Conservation (phyloP, 805 yeast species). For the Candida morakotiae region DNA sequence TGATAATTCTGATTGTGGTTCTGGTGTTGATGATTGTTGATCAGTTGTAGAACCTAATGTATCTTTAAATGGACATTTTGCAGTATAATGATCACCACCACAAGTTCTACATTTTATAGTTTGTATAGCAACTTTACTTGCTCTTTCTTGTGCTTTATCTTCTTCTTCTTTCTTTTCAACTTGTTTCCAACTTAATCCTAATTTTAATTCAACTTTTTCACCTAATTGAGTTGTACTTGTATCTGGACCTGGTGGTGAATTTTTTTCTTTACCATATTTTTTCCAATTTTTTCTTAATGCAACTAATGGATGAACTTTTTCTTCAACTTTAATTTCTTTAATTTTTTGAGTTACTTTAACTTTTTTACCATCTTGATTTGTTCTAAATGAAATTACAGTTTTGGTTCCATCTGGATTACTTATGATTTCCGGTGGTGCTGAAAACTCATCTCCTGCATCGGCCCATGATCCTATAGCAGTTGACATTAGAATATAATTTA, state of each 20-base stretch:
- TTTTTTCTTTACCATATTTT: conserved; percentile 79
- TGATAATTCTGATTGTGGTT: conserved; percentile 16
- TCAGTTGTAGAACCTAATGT: conserved; percentile 54
- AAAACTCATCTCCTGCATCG: conserved; percentile 68
- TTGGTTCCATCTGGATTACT: conserved; percentile 85
- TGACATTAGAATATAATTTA: conserved; percentile 18
- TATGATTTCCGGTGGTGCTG: conserved; percentile 72
- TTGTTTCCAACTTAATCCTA: conserved; percentile 76
- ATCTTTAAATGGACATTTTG: conserved; percentile 94
- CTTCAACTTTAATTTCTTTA: conserved; percentile 70
- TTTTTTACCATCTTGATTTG: conserved; percentile 75
- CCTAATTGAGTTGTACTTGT: conserved; percentile 83
- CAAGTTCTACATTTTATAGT: conserved; percentile 79
- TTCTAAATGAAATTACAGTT: conserved; percentile 74
- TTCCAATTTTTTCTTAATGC: conserved; percentile 88
- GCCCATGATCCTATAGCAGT: conserved; percentile 57
- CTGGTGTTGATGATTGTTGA: conserved; percentile 30
- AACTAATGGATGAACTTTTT: conserved; percentile 76
- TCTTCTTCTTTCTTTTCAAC: conserved; percentile 69
- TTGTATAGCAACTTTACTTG: conserved; percentile 34
- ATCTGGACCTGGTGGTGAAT: conserved; percentile 80
- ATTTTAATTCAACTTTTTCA: conserved; percentile 72
- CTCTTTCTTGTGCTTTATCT: conserved; percentile 43
- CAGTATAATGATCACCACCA: conserved; percentile 90
- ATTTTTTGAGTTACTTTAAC: conserved; percentile 85